Conservation (phyloP, 2,329 filamentous ascomycete genomes). For the Penicillium sp. region DNA sequence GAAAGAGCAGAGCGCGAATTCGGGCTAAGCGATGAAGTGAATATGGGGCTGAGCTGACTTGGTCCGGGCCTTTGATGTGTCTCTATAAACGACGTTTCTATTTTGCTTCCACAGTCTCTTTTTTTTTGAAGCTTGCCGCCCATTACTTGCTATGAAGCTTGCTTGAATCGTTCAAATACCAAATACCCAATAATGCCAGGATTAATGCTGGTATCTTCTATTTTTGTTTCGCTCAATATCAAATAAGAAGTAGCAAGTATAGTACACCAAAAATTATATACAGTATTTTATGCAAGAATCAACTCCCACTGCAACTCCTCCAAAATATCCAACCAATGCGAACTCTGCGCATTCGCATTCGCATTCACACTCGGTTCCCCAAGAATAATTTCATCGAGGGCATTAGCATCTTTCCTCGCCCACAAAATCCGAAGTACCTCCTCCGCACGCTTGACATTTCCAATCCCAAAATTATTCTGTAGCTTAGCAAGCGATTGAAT, state of each 20-base stretch:
- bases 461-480: slow-evolving; percentile 37
- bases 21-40: slow-evolving; percentile 80
- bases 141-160: background rate
- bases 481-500: slow-evolving; percentile 28
- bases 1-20: slow-evolving; percentile 57
- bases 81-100: background rate
- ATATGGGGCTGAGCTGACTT: slow-evolving; percentile 74
- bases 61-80: background rate
- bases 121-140: background rate
- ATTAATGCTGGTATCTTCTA: background rate
- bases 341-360: background rate
- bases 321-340: slow-evolving; percentile 35
- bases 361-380: background rate
- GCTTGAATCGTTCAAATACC: slow-evolving; percentile 3
- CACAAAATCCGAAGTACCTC: slow-evolving; percentile 32
- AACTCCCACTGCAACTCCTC: slow-evolving; percentile 35
- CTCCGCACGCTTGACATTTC: slow-evolving; percentile 35
- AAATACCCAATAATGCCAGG: background rate
- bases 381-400: background rate
- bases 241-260: background rate
- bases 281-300: slow-evolving; percentile 27
- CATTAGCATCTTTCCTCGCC: slow-evolving; percentile 20
- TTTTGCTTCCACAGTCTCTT: background rate
- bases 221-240: background rate
- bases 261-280: background rate